A percentile compares a stretch with the other conserved stretches of the same genome.
phyloP scores from a whole-genome alignment of 495 filamentous ascomycete species.

The Penicillium coprophilum region DNA sequence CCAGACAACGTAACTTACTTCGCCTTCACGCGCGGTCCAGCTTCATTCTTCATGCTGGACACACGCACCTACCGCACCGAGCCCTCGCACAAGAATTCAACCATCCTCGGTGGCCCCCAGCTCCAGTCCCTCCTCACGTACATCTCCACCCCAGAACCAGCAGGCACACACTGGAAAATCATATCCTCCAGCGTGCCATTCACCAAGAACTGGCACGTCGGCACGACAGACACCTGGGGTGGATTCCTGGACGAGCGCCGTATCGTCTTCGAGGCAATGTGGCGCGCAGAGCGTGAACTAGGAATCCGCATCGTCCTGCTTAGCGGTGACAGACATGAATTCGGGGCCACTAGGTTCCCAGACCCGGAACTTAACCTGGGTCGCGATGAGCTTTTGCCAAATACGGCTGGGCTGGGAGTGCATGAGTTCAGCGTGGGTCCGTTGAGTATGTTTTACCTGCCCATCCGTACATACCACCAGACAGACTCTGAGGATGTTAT shows the following conservation, averaged over 20 bases:
- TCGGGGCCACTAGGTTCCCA: conserved; percentile 86
- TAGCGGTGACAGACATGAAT: conserved; percentile 91
- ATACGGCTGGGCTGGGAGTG: conserved; percentile 53
- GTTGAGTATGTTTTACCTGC: conserved; percentile 88
- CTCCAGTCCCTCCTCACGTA: conserved; percentile 75
- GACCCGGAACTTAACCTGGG: conserved; percentile 52
- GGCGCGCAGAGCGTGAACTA: conserved; percentile 67
- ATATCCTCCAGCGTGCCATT: conserved; percentile 86
- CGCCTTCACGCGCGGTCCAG: conserved; percentile 82
- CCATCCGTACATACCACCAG: conserved; percentile 78
- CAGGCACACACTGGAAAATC: conserved; percentile 89
- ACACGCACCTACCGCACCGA: conserved; percentile 81
- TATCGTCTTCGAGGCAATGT: conserved; percentile 83
- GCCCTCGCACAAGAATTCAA: conserved; percentile 61
- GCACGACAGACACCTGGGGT: conserved; percentile 85
- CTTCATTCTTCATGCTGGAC: conserved; percentile 92
- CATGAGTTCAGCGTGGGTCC: conserved; percentile 90
- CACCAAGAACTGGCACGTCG: conserved; percentile 93
- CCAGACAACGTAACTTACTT: conserved; percentile 71
- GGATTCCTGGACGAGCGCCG: conserved; percentile 80
- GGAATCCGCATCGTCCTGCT: conserved; percentile 79
- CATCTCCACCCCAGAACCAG: conserved; percentile 64
- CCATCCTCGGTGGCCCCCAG: conserved; percentile 82
- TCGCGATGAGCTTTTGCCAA: conserved; percentile 23
- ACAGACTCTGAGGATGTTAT: conserved; percentile 73